Evolutionary conservation across 2,329 filamentous ascomycete genomes (phyloP), one percentile per base, ranked within the genome.

Genomic region (Alternaria viburni): DNA sequence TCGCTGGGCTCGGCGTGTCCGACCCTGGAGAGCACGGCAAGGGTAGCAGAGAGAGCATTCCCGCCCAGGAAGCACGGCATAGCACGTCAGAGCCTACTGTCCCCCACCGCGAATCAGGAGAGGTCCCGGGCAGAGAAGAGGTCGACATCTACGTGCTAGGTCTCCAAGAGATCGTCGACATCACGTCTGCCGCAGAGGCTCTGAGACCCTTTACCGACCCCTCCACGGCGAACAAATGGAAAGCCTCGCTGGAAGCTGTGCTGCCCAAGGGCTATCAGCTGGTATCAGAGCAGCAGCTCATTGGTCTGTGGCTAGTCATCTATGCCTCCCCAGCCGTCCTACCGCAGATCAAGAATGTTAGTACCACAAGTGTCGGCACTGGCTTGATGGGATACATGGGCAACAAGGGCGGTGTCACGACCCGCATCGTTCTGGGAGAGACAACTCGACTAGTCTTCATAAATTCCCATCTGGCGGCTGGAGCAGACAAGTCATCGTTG

Each of bases 331-430:
- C 93, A 0, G 86, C 89, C 9, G 84, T 98, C 44, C 88, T 88
- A 1, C 85, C 89, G 0, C 91, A 90, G 3, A 87, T 98, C 71
- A 92, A 89, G 65, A 92, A 92, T 52, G 88, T 97, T 69, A 96
- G 92, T 79, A 93, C 91, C 2, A 89, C 89, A 5, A 91, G 88
- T 61, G 90, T 98, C 8, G 95, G 94, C 0, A 99, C 96, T 0
- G 96, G 96, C 0, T 80, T 98, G 46, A 88, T 96, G 80, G 95
- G 95, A 0, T 97, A 97, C 75, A 90, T 97, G 83, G 96, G 96
- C 10, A 99, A 99, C 79, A 99, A 99, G 78, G 96, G 96, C 2
- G 95, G 92, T 5, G 91, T 97, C 1, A 88, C 90, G 4, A 91
- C 91, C 5, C 88, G 95, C 19, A 83, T 99, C 5, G 85, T 99